phyloP scores from a whole-genome alignment of 75 land plant genomes.

The Ceratopteris richardii region DNA sequence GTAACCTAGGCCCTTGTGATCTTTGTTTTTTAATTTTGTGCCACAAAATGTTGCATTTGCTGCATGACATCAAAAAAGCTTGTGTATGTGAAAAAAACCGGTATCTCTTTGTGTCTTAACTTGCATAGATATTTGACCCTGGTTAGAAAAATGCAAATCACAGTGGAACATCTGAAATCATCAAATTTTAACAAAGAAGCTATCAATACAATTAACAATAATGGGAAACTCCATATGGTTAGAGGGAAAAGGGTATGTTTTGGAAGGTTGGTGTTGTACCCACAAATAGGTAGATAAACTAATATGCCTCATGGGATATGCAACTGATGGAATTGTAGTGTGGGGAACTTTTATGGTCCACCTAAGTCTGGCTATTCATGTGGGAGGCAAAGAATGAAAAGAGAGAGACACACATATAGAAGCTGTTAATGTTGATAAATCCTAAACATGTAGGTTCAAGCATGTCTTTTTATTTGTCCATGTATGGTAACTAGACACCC shows the following conservation, averaged over 20 bases:
- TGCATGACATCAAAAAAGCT: conserved; percentile 8
- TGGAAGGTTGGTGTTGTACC: conserved; percentile 20
- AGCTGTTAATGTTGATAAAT: no score
- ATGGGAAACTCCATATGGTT: conserved; percentile 20
- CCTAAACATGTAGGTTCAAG: no score
- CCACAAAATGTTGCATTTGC: conserved; percentile 27
- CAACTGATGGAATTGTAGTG: conserved; percentile 28
- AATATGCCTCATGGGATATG: conserved; percentile 18
- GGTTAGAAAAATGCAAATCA: conserved; percentile 5
- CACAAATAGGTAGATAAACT: conserved; percentile 6
- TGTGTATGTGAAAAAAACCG: conserved; percentile 24
- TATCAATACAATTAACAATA: conserved; percentile 14
- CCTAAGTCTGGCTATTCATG: no score
- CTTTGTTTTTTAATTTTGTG: no score
- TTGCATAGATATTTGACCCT: conserved; percentile 21
- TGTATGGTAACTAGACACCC: no score
- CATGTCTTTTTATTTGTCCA: no score
- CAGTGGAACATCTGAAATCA: conserved; percentile 4
- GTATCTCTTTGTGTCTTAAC: conserved; percentile 16
- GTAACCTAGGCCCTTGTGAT: no score
- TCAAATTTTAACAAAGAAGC: conserved; percentile 33
- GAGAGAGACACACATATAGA: no score
- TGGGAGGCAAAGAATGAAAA: no score
- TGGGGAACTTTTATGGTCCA: no score
- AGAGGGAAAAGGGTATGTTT: conserved; percentile 26